Evolutionary conservation across 306 rosid genomes (phyloP), one percentile per base, ranked within the genome.

Genomic region (Lotus japonicus): DNA sequence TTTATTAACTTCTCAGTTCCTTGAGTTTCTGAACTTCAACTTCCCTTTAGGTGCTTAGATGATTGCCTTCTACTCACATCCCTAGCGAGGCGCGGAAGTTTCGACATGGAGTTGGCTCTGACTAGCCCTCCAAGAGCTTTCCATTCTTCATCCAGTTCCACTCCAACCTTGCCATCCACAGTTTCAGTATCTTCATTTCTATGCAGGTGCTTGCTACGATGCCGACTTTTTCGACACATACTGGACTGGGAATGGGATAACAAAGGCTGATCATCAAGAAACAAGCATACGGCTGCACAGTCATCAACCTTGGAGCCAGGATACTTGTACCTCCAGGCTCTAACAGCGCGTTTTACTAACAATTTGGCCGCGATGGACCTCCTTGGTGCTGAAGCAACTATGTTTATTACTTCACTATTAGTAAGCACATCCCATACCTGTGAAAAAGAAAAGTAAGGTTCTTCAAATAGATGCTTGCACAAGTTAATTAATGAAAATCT

Each of bases 361-460:
- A 80, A 48, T 50, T 79, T 87, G 1, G 99, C 95, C 12, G 96
- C 97, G 4, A n/a, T 28, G 12, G 87, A 82, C 71, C 83, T 79
- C 62, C 51, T 85, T 80, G 71, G 84, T 52, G 89, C 84, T 11
- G 96, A 84, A 52, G 89, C 89, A 45, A 95, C 95, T 73, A 88
- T 87, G 69, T 70, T 77, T 63, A 95, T 63, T 11, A 85, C 99
- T 74, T 90, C 95, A 9, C n/a, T 42, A 79, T 95, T 95, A 12
- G 88, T 75, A 2, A 95, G 67, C 35, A 82, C 99, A 81, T 95
- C 99, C 99, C 99, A 95, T 21, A 95, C 26, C 99, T 94, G 85
- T 54, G 4, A 51, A 66, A 59, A 51, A 11, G 6, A 28, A 50
- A 5, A 44, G n/a, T 6, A 51, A 18, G 6, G 3, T 52, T 45